Evolutionary conservation across 2,329 filamentous ascomycete species (phyloP), one percentile per base, ranked within the genome.

Genomic region (Nemania serpens): DNA sequence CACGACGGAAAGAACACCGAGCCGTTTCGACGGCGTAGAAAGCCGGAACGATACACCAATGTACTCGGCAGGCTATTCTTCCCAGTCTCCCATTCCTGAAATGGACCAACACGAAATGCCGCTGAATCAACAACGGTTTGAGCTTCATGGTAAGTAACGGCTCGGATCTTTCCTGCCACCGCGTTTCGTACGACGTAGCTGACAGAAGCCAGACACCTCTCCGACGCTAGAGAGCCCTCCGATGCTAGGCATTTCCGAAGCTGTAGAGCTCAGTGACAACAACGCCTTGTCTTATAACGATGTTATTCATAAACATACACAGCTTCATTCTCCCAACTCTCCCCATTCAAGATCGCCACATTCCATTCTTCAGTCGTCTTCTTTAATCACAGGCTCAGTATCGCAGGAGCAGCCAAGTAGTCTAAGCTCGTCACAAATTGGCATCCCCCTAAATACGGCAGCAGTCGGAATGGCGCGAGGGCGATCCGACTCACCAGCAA

Each of bases 1-100:
- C 53, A 79, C 78, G 2, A 80, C 77, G 4, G 79, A 80, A 2
- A 79, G 81, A n/a, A 70, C 74, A 0, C 72, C 74, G 0, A 70
- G 70, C 5, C 63, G 65, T 12, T 76, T 71, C 29, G 75, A 77
- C 6, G 79, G 79, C 5, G 74, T 77, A 66, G 76, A 76, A 20
- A 76, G 69, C 57, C 60, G 67, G n/a, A 63, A 63, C 33, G 45
- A 59, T 9, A 68, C 67, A 15, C 68, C 68, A 18, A 67, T 70
- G 6, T 66, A 63, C 5, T 29, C 56, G 10, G 55, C 43, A 12
- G 46, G 54, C 22, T 37, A 48, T 29, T 22, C 17, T 34, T 33
- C 22, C n/a, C 18, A 33, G 2, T 29, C 55, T 2, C 37, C 59
- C 25, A 43, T 7, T 25, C 55, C 17, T 36, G 48, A 53, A 33